These are phyloP conservation scores for Suillus hirtellus DNA, from an alignment of 768 basidiomycete species.

Conservation along the genomic window DNA sequence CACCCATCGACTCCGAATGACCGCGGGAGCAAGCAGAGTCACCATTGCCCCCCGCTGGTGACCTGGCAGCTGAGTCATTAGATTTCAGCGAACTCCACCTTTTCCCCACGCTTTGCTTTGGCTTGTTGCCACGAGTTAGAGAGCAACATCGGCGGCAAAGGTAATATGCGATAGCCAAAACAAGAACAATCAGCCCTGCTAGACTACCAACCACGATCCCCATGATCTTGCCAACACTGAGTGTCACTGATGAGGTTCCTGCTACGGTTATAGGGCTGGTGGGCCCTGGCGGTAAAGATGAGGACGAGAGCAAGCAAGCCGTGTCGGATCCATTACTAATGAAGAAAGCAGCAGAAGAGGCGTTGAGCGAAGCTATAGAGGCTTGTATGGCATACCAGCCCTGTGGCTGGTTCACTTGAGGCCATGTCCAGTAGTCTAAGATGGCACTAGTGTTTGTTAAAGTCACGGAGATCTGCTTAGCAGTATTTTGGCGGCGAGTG, in stretches of 20 bases:
- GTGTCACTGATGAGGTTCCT: constrained; percentile 17
- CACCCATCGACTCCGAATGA: constrained; percentile 26
- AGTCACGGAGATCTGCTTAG: constrained; percentile 16
- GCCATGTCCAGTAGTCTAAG: constrained; percentile 40
- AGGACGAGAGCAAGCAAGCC: constrained; percentile 31
- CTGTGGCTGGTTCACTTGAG: constrained; percentile 43
- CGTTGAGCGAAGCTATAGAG: constrained; percentile 6
- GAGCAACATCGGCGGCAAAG: constrained; percentile 18
- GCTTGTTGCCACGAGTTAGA: constrained; percentile 30
- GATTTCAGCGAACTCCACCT: constrained; percentile 32
- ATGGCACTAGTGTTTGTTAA: constrained; percentile 33
- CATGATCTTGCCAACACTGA: constrained; percentile 43
- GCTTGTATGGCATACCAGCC: constrained; percentile 49
- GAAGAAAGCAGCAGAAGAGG: constrained; percentile 34
- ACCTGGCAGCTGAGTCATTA: constrained; percentile 18
- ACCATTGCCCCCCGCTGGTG: constrained; percentile 3
- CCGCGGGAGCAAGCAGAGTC: constrained; percentile 17
- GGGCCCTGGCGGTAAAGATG: constrained; percentile 10
- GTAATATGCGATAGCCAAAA: constrained; percentile 36
- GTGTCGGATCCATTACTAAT: constrained; percentile 38
- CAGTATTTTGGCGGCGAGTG: constrained; percentile 9
- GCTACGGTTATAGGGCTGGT: constrained; percentile 12
- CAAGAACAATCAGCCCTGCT: constrained; percentile 36
- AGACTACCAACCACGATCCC: constrained; percentile 54
- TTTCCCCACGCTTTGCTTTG: constrained; percentile 3